phyloP scores from a whole-genome alignment of 2,329 filamentous ascomycete species.

The Talaromyces funiculosus region DNA sequence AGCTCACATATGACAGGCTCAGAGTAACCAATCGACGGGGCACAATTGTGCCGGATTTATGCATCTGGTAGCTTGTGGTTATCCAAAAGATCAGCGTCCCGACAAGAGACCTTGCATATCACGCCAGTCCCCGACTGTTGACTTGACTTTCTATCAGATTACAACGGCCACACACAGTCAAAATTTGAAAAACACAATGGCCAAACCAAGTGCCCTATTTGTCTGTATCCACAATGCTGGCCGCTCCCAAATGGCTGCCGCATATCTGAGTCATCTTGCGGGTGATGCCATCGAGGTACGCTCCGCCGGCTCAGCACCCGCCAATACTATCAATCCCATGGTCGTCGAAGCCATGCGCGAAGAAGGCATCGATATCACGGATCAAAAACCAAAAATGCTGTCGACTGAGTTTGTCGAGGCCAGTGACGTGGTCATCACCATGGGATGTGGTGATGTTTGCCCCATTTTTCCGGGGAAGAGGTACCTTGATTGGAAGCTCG shows the following conservation, averaged over 20 bases:
- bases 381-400: slow-evolving; percentile 23
- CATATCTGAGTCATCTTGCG: slow-evolving; percentile 19
- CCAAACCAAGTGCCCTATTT: slow-evolving; percentile 23
- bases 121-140: not conserved
- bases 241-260: slow-evolving; percentile 25
- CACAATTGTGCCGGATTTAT: not conserved
- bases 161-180: not conserved
- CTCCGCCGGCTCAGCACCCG: slow-evolving; percentile 25
- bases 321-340: slow-evolving; percentile 20
- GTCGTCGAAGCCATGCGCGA: slow-evolving; percentile 24
- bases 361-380: slow-evolving; percentile 22
- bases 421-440: slow-evolving; percentile 24
- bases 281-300: slow-evolving; percentile 20
- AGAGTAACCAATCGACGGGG: not conserved
- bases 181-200: slow-evolving; percentile 1
- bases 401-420: slow-evolving; percentile 19
- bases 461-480: slow-evolving; percentile 24
- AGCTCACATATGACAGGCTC: not conserved
- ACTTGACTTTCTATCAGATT: too few species aligned
- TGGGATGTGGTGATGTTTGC: slow-evolving; percentile 26
- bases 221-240: slow-evolving; percentile 26
- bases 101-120: not conserved
- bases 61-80: not conserved
- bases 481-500: slow-evolving; percentile 24
- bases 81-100: not conserved